Evolutionary conservation across 768 basidiomycete genomes (phyloP), one percentile per base, ranked within the genome.

Genomic region (Lactarius pseudohatsudake): DNA sequence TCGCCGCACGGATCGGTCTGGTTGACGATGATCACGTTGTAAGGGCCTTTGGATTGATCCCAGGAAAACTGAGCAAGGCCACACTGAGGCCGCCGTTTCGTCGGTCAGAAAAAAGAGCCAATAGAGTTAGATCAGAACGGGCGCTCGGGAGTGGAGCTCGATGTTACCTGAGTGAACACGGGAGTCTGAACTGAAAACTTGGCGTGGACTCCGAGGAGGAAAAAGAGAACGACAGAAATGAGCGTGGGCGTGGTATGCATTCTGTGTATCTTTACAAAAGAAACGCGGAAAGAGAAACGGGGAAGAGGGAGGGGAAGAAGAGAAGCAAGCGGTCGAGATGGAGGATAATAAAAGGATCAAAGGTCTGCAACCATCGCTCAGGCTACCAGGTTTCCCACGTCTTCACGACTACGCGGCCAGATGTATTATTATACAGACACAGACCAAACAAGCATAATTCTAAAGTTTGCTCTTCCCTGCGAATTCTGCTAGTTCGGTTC

Each of bases 201-300:
- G 65, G 90, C 86, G 62, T 82, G 71, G 62, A 79, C 86, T 75
- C 82, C 82, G 75, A 86, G 78, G 71, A 80, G 74, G 73, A 82
- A 76, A 80, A 91, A 77, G 86, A 92, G 84, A 73, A 88, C 81
- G 79, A 85, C 75, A 67, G 83, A 82, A 90, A 91, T 60, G 90
- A 92, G 78, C 79, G 91, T 90, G 80, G 85, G 78, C 79, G 91
- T 89, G 80, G 85, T 79, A 84, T 86, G 87, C 91, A 92, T 93
- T 77, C 76, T 83, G 59, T 70, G 67, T 66, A 20, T 69, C 50
- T 58, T 36, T 62, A 66, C 30, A 54, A 41, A 38, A 58, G 32
- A 54, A 34, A 38, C 50, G 34, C 36, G 22, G 45, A 32, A 43
- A 59, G 61, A 40, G 32, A 20, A n/a, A 18, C 1, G 16, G 18